phyloP scores from a whole-genome alignment of 805 yeast genomes.

The Candida alai region DNA sequence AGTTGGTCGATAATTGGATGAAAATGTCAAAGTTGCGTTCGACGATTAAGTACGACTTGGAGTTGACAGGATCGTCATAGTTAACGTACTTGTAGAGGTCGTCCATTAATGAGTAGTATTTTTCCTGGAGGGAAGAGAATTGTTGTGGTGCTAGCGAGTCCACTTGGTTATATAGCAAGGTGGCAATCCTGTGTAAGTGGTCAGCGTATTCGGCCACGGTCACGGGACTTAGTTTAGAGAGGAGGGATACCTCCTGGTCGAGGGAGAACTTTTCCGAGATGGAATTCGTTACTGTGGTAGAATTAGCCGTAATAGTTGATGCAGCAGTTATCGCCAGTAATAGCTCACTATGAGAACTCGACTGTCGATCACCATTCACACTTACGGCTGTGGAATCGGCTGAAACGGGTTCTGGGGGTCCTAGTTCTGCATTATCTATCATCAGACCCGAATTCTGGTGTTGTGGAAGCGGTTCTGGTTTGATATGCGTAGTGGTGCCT shows the following conservation, averaged over 20 bases:
- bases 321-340: slow-evolving; percentile 1
- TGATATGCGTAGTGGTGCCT: too few species aligned
- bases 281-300: slow-evolving; percentile 4
- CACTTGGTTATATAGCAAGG: slow-evolving; percentile 19
- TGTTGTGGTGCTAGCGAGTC: slow-evolving; percentile 11
- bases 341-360: slow-evolving; percentile 1
- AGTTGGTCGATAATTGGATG: slow-evolving; percentile 30
- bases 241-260: slow-evolving; percentile 20
- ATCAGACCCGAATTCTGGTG: too few species aligned
- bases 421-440: too few species aligned
- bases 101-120: slow-evolving; percentile 22
- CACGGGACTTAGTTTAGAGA: slow-evolving; percentile 25
- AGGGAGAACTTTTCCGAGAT: neutral
- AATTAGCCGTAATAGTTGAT: neutral
- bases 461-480: too few species aligned
- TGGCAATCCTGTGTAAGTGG: slow-evolving; percentile 30
- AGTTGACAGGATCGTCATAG: slow-evolving; percentile 24
- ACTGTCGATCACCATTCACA: neutral
- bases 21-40: slow-evolving; percentile 38
- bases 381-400: too few species aligned
- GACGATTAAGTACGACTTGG: slow-evolving; percentile 30
- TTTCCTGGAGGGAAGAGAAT: slow-evolving; percentile 17
- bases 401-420: too few species aligned
- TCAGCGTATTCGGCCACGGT: slow-evolving; percentile 35
- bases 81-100: slow-evolving; percentile 19